phyloP scores from a whole-genome alignment of 257 asterid genomes.

The Fraxinus quadrangulata region DNA sequence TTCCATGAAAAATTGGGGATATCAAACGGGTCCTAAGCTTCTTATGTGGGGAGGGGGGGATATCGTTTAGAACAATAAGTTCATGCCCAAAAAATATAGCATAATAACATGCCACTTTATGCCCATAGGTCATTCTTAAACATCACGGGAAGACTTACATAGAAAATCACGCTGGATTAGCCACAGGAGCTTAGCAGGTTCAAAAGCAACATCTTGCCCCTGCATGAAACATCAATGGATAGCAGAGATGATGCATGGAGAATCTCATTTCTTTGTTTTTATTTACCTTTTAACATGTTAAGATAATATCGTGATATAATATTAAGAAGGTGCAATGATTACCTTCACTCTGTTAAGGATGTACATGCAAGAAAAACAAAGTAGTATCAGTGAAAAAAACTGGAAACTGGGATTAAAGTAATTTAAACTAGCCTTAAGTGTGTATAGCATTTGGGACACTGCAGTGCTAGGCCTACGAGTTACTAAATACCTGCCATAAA shows the following conservation, averaged over 20 bases:
- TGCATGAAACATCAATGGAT: conserved; percentile 39
- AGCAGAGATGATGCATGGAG: conserved; percentile 11
- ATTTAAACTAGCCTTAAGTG: neutral
- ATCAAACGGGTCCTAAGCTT: too few species aligned
- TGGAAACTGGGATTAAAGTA: conserved; percentile 14
- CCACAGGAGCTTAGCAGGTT: conserved; percentile 96
- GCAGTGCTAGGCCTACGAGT: conserved; percentile 12
- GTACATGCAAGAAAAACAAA: conserved; percentile 31
- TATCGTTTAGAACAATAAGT: too few species aligned
- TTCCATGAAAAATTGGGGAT: too few species aligned
- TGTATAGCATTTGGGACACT: neutral
- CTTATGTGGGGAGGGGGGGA: too few species aligned
- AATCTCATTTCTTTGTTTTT: conserved; percentile 2
- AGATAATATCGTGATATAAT: conserved; percentile 1
- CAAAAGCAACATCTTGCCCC: conserved; percentile 97
- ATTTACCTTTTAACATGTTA: neutral
- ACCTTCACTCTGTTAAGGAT: conserved; percentile 83
- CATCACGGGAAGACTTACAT: conserved; percentile 35
- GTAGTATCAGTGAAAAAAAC: conserved; percentile 37
- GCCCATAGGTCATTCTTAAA: neutral
- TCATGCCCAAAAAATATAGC: too few species aligned
- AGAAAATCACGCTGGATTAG: conserved; percentile 96
- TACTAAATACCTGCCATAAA: conserved; percentile 79
- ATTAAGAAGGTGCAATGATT: conserved; percentile 22
- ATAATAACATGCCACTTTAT: too few species aligned